These are phyloP conservation scores for Phanerochaete sordida DNA, from an alignment of 768 basidiomycete species.

Conservation along the genomic window DNA sequence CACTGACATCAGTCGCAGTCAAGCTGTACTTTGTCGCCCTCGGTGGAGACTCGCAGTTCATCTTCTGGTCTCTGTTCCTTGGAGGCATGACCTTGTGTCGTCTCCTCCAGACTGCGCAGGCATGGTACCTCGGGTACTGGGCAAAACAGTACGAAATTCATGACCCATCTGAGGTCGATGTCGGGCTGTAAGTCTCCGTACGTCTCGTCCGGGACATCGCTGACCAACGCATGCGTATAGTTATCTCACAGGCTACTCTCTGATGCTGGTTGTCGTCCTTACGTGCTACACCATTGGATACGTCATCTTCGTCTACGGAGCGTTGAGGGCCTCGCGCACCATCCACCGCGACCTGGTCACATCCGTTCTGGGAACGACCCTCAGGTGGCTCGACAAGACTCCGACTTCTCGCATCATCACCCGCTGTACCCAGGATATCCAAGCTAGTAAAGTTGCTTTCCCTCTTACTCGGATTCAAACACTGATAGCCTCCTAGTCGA, in stretches of 20 bases:
- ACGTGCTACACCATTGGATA: conserved; percentile 31
- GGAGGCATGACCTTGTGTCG: conserved; percentile 22
- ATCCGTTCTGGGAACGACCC: conserved; percentile 55
- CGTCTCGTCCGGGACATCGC: not conserved
- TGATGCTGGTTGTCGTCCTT: conserved; percentile 31
- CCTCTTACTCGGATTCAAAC: not conserved
- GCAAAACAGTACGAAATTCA: conserved; percentile 37
- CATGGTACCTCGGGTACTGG: conserved; percentile 45
- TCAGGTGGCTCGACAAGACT: conserved; percentile 52
- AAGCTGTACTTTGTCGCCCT: conserved; percentile 24
- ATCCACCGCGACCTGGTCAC: conserved; percentile 52
- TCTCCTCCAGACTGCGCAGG: conserved; percentile 24
- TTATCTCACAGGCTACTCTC: conserved; percentile 44
- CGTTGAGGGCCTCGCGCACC: conserved; percentile 47
- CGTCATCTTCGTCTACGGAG: conserved; percentile 42
- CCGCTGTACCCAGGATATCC: conserved; percentile 65
- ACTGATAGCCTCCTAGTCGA: conserved; percentile 27
- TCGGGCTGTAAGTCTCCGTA: conserved; percentile 28
- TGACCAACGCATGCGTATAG: conserved; percentile 24
- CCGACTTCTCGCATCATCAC: conserved; percentile 59
- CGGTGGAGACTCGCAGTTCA: conserved; percentile 23
- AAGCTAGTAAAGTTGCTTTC: conserved; percentile 20
- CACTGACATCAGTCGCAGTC: conserved; percentile 21
- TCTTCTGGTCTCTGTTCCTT: conserved; percentile 29
- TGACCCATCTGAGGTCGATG: conserved; percentile 30